Conservation (phyloP, 495 filamentous ascomycete species). For the Rhizodiscina lignyota region DNA sequence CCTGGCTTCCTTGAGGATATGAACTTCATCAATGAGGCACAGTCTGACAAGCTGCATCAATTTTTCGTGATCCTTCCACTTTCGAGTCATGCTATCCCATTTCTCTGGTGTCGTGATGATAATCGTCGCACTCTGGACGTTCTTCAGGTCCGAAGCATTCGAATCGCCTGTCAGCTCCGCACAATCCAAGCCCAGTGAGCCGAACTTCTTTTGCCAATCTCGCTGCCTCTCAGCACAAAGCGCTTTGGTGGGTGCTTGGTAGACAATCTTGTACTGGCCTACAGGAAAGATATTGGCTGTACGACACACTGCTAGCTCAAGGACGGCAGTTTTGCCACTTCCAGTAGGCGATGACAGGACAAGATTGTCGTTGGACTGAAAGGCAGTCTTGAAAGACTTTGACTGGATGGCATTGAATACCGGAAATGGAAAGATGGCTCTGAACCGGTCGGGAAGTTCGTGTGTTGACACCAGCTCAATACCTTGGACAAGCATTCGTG, state of each 20-base stretch:
- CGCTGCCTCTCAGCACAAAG: conserved; percentile 68
- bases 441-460: conserved; percentile 61
- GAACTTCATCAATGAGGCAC: conserved; percentile 92
- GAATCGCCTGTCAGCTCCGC: conserved; percentile 90
- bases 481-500: conserved; percentile 43
- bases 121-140: conserved; percentile 67
- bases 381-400: conserved; percentile 61
- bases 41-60: conserved; percentile 76
- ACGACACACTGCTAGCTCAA: conserved; percentile 85
- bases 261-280: conserved; percentile 78
- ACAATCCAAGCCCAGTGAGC: conserved; percentile 54
- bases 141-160: conserved; percentile 50
- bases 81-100: conserved; percentile 94
- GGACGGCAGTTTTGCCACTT: conserved; percentile 80
- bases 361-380: conserved; percentile 61
- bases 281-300: conserved; percentile 43
- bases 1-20: conserved; percentile 78
- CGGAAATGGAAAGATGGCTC: conserved; percentile 60
- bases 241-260: conserved; percentile 88
- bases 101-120: conserved; percentile 97
- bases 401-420: conserved; percentile 90
- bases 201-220: conserved; percentile 82
- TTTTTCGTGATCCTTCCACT: conserved; percentile 80
- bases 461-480: conserved; percentile 58
- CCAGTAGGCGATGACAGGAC: conserved; percentile 85